Base-by-base conservation (phyloP, 495 filamentous ascomycete species). In the Aspergillus hancockii region DNA sequence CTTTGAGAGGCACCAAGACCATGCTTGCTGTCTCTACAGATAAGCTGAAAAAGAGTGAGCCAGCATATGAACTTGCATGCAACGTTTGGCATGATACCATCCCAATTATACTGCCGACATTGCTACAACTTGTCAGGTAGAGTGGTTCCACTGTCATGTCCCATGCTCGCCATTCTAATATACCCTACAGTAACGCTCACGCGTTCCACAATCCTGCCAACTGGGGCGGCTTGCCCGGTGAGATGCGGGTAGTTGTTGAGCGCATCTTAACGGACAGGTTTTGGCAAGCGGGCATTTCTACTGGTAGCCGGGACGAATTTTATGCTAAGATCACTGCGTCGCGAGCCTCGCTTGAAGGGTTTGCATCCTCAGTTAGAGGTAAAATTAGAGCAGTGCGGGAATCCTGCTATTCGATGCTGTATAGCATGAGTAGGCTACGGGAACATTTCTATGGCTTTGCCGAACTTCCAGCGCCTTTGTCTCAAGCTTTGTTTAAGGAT, bases 221-320 rank as follows among this genome's bases (percentile, higher is more conserved):
- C 63, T 99, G 94, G 94, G 81, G 79, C 21, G 80, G 83, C 43
- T 74, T 96, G n/a, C 86, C 92, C 12, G 74, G 78, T 36, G 91
- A 97, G 41, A 88, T 93, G 82, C 87, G 82, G 57, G 75, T 79
- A 12, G 85, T 97, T 16, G 87, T 97, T 30, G 84, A 84, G 32
- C 85, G 90, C 7, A 90, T 97, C 49, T 76, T 99, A 18, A 96
- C 92, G 1, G 94, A 99, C 75, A 88, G 94, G 23, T 98, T 99
- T 67, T 99, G 94, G 94, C 94, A 99, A 81, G 90, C 93, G 16
- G 94, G 94, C 16, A 99, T 99, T 41, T 97, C 94, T 0, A 89
- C 83, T 61, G 94, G 96, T 25, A 97, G 89, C 63, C 89, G 92
- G 64, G 94, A 98, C 53, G 92, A 97, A 34, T 99, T 99, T 67